Percentiles rank a stretch among this genome's conserved stretches.
These are phyloP conservation scores for Zasmidium citrigriseum DNA, from an alignment of 2,329 filamentous ascomycete genomes.

Conservation along the genomic window DNA sequence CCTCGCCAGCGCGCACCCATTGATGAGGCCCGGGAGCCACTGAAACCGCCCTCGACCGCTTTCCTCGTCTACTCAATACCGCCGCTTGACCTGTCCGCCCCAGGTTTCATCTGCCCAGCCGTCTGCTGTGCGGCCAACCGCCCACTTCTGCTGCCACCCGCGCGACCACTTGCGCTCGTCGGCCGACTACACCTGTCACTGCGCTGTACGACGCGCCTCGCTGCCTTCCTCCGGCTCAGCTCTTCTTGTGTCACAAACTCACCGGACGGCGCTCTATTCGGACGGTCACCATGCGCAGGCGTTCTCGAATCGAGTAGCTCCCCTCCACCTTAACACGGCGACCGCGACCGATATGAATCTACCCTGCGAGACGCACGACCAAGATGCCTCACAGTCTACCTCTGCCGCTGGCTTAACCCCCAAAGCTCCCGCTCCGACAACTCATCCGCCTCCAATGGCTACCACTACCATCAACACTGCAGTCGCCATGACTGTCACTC, in stretches of 20 bases:
- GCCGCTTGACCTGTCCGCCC: neutral
- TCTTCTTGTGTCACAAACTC: constrained; percentile 13
- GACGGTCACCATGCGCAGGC: constrained; percentile 23
- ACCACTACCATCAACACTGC: constrained; percentile 15
- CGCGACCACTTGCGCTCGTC: neutral
- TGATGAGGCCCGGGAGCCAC: constrained; percentile 3
- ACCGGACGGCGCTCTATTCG: constrained; percentile 10
- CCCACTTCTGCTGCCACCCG: neutral
- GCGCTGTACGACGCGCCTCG: neutral
- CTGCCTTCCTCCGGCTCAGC: constrained; percentile 13
- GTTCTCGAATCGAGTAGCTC: constrained; percentile 23
- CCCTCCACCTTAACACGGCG: constrained; percentile 19
- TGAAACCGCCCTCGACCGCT: constrained; percentile 5
- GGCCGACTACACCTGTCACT: constrained; percentile 5
- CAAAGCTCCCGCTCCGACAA: constrained; percentile 17
- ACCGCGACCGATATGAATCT: constrained; percentile 24
- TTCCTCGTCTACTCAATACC: neutral
- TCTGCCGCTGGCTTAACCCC: constrained; percentile 17
- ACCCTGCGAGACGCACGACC: constrained; percentile 21
- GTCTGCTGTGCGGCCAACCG: neutral
- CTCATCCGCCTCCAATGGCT: constrained; percentile 10
- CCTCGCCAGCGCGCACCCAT: constrained; percentile 5
- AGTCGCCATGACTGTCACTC: constrained; percentile 17
- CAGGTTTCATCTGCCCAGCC: neutral
- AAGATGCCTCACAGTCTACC: constrained; percentile 20